phyloP scores from a whole-genome alignment of 2,329 filamentous ascomycete species.

The Penicillium janthinellum region DNA sequence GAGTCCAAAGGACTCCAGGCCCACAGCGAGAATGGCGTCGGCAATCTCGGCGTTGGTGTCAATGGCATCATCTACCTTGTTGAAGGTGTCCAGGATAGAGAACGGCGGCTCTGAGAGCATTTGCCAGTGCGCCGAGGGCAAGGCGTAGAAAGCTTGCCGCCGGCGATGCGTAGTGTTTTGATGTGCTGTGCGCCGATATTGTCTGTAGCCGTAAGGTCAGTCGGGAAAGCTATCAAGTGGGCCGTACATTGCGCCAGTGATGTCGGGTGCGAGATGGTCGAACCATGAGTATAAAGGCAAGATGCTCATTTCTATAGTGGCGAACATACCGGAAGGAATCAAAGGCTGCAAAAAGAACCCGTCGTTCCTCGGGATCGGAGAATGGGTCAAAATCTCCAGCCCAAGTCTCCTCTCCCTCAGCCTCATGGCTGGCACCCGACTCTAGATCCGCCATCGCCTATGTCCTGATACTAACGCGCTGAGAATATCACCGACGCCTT shows the following conservation, averaged over 20 bases:
- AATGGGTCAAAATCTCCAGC: conserved; percentile 65
- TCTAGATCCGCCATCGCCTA: conserved; percentile 11
- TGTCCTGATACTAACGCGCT: not conserved
- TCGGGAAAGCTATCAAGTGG: not conserved
- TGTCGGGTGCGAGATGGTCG: not conserved
- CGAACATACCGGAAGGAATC: conserved; percentile 82
- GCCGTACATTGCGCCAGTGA: not conserved
- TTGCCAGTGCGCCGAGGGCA: conserved; percentile 81
- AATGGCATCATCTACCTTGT: conserved; percentile 81
- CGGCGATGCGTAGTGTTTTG: conserved; percentile 89
- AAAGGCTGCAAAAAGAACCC: conserved; percentile 76
- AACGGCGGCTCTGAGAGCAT: conserved; percentile 81
- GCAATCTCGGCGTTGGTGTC: conserved; percentile 84
- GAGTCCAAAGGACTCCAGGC: conserved; percentile 68
- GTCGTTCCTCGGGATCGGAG: conserved; percentile 76
- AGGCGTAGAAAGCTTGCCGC: conserved; percentile 87
- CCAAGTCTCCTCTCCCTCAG: conserved; percentile 47
- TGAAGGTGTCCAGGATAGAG: conserved; percentile 75
- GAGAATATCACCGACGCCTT: not conserved
- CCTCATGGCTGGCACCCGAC: conserved; percentile 4
- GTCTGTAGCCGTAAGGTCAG: conserved; percentile 52
- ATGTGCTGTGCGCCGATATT: conserved; percentile 83
- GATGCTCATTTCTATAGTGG: conserved; percentile 1
- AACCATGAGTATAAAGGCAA: not conserved
- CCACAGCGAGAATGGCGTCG: conserved; percentile 71